Conservation (phyloP, 495 filamentous ascomycete genomes). For the Lasiosphaeriaceae sp. region DNA sequence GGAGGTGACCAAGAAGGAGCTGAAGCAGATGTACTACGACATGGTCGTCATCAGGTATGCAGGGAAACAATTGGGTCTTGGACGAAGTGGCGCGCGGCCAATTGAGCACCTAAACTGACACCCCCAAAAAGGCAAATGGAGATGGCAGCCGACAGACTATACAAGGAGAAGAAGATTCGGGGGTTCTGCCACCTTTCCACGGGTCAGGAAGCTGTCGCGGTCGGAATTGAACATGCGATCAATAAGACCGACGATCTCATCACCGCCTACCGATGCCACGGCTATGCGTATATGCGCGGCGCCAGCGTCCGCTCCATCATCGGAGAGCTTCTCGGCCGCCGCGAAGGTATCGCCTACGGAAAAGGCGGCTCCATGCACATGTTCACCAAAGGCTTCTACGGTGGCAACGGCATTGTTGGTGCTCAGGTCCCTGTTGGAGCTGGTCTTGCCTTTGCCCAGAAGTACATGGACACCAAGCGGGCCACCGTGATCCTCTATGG, state of each 20-base stretch:
- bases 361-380: conserved; percentile 99
- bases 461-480: conserved; percentile 81
- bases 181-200: conserved; percentile 99
- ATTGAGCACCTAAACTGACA: background rate
- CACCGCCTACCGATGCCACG: conserved; percentile 97
- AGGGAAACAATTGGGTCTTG: background rate
- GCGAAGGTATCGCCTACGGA: conserved; percentile 95
- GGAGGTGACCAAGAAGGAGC: conserved; percentile 89
- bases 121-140: conserved; percentile 80
- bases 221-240: conserved; percentile 95
- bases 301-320: conserved; percentile 90
- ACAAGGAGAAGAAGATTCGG: conserved; percentile 99
- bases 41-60: conserved; percentile 87
- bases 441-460: conserved; percentile 93
- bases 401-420: conserved; percentile 98
- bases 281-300: conserved; percentile 95
- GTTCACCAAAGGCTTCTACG: conserved; percentile 97
- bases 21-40: conserved; percentile 98
- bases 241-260: conserved; percentile 88
- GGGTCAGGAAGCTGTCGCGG: conserved; percentile 95
- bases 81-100: background rate
- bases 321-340: conserved; percentile 89
- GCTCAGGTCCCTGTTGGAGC: conserved; percentile 98
- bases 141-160: conserved; percentile 95
- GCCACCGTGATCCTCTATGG: conserved; percentile 89